Evolutionary conservation across 1,139 yeast species (phyloP).

Genomic region (Yarrowia galli): DNA sequence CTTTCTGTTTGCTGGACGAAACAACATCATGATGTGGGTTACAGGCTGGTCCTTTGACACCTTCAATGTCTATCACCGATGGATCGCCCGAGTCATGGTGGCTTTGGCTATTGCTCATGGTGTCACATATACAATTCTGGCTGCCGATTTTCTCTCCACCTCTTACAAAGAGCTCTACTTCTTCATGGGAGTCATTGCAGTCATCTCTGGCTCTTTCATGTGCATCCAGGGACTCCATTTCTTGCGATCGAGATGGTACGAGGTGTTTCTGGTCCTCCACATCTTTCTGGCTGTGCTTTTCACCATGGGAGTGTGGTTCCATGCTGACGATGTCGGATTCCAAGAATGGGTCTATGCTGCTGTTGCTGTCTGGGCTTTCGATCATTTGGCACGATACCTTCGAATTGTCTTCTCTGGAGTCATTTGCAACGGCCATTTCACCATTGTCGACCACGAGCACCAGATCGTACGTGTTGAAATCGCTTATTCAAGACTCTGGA

Average conservation of each 20-base stretch:
- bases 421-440: constrained; percentile 11
- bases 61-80: constrained; percentile 67
- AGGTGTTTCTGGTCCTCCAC: constrained; percentile 52
- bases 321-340: constrained; percentile 58
- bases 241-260: constrained; percentile 54
- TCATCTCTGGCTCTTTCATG: constrained; percentile 43
- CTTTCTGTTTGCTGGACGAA: constrained; percentile 67
- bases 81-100: constrained; percentile 64
- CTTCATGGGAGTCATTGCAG: constrained; percentile 50
- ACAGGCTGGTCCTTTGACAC: constrained; percentile 73
- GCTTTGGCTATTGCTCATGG: constrained; percentile 56
- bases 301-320: constrained; percentile 54
- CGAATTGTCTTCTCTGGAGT: constrained; percentile 44
- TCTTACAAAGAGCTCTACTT: constrained; percentile 50
- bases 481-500: constrained; percentile 51
- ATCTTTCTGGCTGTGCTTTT: constrained; percentile 54
- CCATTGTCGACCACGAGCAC: constrained; percentile 30
- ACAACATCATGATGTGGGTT: constrained; percentile 61
- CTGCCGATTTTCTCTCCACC: constrained; percentile 42
- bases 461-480: constrained; percentile 45
- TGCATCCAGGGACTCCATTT: constrained; percentile 42
- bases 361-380: constrained; percentile 56
- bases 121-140: constrained; percentile 47
- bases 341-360: constrained; percentile 55
- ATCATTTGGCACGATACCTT: constrained; percentile 60